A percentile compares a stretch with the other conserved stretches of the same genome.
These are phyloP conservation scores for Pythium folliculosum DNA, from an alignment of 352 stramenopile species.

Conservation along the genomic window DNA sequence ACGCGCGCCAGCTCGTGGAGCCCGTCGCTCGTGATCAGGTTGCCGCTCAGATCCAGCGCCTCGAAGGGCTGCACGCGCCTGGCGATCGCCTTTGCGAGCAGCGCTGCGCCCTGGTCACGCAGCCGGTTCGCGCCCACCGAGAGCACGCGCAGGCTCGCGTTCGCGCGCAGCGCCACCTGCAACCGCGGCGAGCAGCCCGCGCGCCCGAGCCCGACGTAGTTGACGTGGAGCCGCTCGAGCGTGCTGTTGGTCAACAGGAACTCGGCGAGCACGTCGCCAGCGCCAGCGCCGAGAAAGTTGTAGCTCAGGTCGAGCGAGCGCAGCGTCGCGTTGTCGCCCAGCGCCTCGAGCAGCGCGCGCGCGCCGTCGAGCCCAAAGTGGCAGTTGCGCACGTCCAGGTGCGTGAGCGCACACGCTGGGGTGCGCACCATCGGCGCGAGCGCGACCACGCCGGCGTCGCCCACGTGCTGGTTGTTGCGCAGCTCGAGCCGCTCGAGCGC, in stretches of 20 bases:
- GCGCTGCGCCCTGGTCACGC: slow-evolving; percentile 51
- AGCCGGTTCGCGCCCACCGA: slow-evolving; percentile 74
- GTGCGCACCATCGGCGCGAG: slow-evolving; percentile 58
- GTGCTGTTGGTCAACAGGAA: slow-evolving; percentile 61
- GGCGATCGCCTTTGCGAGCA: slow-evolving; percentile 53
- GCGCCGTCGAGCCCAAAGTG: slow-evolving; percentile 66
- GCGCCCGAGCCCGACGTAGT: slow-evolving; percentile 64
- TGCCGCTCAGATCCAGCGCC: slow-evolving; percentile 70
- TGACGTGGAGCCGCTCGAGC: slow-evolving; percentile 50
- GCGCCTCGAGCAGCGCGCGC: slow-evolving; percentile 53
- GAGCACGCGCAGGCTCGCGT: slow-evolving; percentile 47
- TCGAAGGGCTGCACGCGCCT: slow-evolving; percentile 40
- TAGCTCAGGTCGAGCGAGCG: slow-evolving; percentile 66
- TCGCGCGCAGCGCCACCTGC: slow-evolving; percentile 47
- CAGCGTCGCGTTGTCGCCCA: slow-evolving; percentile 53
- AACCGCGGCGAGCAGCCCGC: slow-evolving; percentile 52
- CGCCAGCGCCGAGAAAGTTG: slow-evolving; percentile 68
- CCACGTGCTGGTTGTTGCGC: slow-evolving; percentile 65
- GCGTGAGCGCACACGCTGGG: slow-evolving; percentile 35
- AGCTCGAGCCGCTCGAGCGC: slow-evolving; percentile 60
- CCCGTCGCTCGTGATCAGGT: slow-evolving; percentile 61
- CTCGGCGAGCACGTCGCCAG: slow-evolving; percentile 69
- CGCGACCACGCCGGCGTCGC: slow-evolving; percentile 59
- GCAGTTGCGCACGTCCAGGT: slow-evolving; percentile 73
- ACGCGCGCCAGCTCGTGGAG: slow-evolving; percentile 44